Percentiles rank a stretch among this genome's conserved stretches.
phyloP scores from a whole-genome alignment of 2,329 filamentous ascomycete species.

The Xylariaceae sp. region DNA sequence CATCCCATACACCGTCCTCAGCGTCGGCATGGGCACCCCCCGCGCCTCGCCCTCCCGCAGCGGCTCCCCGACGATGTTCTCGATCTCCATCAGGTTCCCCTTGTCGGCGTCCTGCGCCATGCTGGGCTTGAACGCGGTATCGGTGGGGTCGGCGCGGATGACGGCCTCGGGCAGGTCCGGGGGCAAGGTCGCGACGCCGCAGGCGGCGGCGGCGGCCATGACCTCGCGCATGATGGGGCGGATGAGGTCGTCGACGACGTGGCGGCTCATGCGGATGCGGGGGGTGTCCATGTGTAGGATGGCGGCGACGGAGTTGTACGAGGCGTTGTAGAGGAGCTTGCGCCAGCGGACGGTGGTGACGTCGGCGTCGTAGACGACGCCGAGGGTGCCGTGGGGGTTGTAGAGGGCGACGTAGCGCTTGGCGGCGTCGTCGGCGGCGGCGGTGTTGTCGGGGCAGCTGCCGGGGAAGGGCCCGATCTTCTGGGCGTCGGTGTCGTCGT shows the following conservation, averaged over 20 bases:
- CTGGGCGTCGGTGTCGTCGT: constrained; percentile 47
- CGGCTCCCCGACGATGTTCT: constrained; percentile 55
- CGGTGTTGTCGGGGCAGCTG: constrained; percentile 17
- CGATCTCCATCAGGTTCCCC: constrained; percentile 50
- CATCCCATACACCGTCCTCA: constrained; percentile 44
- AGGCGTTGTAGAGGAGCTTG: constrained; percentile 48
- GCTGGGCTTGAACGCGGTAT: constrained; percentile 45
- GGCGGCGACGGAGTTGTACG: constrained; percentile 48
- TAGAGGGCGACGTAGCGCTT: constrained; percentile 44
- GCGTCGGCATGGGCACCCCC: constrained; percentile 46
- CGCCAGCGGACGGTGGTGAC: constrained; percentile 43
- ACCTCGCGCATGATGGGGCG: constrained; percentile 52
- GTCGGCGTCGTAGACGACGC: constrained; percentile 35
- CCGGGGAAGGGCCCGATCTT: constrained; percentile 47
- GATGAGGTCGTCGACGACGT: constrained; percentile 42
- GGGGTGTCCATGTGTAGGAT: constrained; percentile 47
- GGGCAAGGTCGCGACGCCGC: constrained; percentile 35
- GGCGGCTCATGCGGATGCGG: constrained; percentile 41
- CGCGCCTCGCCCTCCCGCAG: constrained; percentile 42
- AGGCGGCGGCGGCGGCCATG: constrained; percentile 37
- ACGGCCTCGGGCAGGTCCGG: constrained; percentile 38
- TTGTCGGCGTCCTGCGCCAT: constrained; percentile 52
- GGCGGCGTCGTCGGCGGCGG: constrained; percentile 30
- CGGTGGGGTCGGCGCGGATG: constrained; percentile 45
- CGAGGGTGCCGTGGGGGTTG: constrained; percentile 38